phyloP scores from a whole-genome alignment of 768 basidiomycete genomes.

The Calocybe gangraenosa region DNA sequence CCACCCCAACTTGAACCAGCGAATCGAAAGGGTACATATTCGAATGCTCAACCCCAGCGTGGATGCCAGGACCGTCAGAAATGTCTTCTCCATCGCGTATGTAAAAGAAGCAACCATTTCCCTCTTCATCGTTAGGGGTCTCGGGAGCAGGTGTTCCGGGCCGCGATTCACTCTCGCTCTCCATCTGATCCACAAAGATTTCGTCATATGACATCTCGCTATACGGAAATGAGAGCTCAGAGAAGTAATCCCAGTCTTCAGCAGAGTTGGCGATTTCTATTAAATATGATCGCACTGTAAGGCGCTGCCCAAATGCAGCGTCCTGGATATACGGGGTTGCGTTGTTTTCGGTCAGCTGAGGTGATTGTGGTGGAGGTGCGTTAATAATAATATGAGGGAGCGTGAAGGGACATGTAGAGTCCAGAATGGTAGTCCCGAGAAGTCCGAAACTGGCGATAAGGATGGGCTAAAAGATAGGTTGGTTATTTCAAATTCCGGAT shows the following conservation, averaged over 20 bases:
- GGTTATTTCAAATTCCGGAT: background rate
- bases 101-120: conserved; percentile 11
- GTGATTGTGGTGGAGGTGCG: conserved; percentile 33
- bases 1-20: conserved; percentile 3
- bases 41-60: background rate
- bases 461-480: conserved; percentile 22
- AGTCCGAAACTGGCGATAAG: conserved; percentile 17
- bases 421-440: conserved; percentile 34
- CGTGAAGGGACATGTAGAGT: conserved; percentile 37
- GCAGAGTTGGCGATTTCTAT: conserved; percentile 23
- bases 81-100: conserved; percentile 7
- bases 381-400: conserved; percentile 45
- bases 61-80: conserved; percentile 2
- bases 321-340: conserved; percentile 32
- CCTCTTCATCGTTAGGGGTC: conserved; percentile 22
- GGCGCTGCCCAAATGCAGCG: conserved; percentile 27
- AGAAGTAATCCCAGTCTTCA: conserved; percentile 4
- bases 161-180: conserved; percentile 13
- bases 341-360: conserved; percentile 33
- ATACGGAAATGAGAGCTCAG: background rate
- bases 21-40: conserved; percentile 4
- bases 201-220: conserved; percentile 4
- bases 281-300: conserved; percentile 24
- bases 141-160: conserved; percentile 18
- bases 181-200: conserved; percentile 12